phyloP scores from a whole-genome alignment of 495 filamentous ascomycete genomes.

The Mycothermus thermophilus region DNA sequence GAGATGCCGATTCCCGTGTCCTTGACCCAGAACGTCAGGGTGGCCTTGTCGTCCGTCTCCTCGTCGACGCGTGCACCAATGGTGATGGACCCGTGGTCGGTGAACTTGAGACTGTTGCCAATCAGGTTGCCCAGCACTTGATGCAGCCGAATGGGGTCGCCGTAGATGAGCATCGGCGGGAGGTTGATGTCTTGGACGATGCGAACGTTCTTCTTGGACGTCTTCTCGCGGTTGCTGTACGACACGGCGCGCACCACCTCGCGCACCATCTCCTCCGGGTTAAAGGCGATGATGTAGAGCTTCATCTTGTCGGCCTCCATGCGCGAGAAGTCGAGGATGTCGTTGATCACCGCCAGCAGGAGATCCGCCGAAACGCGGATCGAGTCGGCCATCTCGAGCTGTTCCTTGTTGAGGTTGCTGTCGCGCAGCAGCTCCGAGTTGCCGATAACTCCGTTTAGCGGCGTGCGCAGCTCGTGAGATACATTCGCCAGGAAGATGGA shows the following conservation, averaged over 20 bases:
- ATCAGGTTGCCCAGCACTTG: constrained; percentile 90
- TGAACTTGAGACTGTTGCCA: constrained; percentile 91
- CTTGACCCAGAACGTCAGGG: constrained; percentile 68
- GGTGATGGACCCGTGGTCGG: constrained; percentile 69
- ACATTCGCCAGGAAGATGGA: constrained; percentile 89
- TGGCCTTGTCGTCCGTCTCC: constrained; percentile 55
- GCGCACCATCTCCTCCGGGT: constrained; percentile 69
- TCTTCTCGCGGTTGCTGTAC: constrained; percentile 70
- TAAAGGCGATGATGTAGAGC: constrained; percentile 73
- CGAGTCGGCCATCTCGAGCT: constrained; percentile 82
- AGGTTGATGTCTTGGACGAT: constrained; percentile 64
- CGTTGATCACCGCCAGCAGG: constrained; percentile 85
- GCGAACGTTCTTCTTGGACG: constrained; percentile 41
- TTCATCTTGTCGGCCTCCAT: constrained; percentile 94
- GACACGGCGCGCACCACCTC: constrained; percentile 77
- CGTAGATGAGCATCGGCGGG: constrained; percentile 65
- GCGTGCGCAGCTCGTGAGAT: constrained; percentile 74
- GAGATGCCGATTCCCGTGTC: constrained; percentile 88
- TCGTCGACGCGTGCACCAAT: constrained; percentile 56
- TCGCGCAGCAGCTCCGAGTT: constrained; percentile 77
- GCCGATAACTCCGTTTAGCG: constrained; percentile 80
- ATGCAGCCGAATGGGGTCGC: constrained; percentile 79
- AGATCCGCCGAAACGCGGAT: constrained; percentile 84
- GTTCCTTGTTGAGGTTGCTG: constrained; percentile 62
- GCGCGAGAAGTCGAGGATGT: constrained; percentile 86